phyloP scores from a whole-genome alignment of 805 yeast species.

The Cyberlindnera maritima region DNA sequence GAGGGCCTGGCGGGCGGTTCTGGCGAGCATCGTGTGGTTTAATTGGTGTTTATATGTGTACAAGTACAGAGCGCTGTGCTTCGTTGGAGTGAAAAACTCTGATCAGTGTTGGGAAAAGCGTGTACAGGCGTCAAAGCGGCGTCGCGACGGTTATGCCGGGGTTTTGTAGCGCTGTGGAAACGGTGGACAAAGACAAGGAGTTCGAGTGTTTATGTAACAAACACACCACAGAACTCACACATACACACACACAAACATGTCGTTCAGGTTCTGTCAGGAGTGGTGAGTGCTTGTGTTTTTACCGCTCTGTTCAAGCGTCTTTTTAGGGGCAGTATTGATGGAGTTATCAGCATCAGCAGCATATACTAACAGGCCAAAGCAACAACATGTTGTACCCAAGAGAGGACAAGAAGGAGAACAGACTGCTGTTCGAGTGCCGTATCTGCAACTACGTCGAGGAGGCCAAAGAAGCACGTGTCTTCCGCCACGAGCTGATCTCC shows the following conservation, averaged over 20 bases:
- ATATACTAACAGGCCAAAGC: conserved; percentile 33
- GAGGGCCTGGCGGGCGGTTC: conserved; percentile 18
- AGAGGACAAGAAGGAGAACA: conserved; percentile 75
- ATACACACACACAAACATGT: conserved; percentile 47
- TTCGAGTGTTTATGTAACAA: too few species aligned
- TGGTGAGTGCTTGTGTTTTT: conserved; percentile 38
- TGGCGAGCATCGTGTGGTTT: conserved; percentile 14
- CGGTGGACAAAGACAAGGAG: too few species aligned
- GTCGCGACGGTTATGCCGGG: conserved; percentile 14
- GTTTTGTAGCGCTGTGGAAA: too few species aligned
- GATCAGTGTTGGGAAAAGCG: too few species aligned
- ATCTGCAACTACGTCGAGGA: conserved; percentile 92
- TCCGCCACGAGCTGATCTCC: conserved; percentile 88
- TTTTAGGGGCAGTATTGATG: too few species aligned
- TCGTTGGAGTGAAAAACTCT: too few species aligned
- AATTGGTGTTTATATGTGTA: background rate
- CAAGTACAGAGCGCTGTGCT: too few species aligned
- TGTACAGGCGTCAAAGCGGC: background rate
- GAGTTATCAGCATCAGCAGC: background rate
- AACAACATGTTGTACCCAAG: conserved; percentile 98
- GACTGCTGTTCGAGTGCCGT: conserved; percentile 86
- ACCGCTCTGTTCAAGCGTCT: background rate
- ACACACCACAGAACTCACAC: too few species aligned
- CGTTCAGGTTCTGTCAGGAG: conserved; percentile 93
- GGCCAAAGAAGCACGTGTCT: conserved; percentile 84